Evolutionary conservation across 208 protist species (phyloP).

Genomic region (Leishmania braziliensis): DNA sequence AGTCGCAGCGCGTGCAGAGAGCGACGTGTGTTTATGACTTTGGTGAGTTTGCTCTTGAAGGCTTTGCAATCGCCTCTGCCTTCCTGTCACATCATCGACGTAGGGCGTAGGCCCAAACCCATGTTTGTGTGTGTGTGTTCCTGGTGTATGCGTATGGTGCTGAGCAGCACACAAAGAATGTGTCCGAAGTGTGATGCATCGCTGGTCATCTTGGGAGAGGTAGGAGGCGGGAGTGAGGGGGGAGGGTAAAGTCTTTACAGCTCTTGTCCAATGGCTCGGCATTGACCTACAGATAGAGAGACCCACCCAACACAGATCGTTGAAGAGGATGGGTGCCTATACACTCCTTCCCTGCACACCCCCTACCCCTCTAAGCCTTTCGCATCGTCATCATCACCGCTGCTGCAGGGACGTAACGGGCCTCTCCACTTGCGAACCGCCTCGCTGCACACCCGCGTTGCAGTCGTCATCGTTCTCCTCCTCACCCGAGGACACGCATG

Average conservation of each 20-base stretch:
- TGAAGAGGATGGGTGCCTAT: not conserved
- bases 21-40: not conserved
- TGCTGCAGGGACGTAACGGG: not conserved
- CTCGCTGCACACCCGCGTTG: not conserved
- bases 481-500: constrained; percentile 23
- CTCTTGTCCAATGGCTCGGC: not conserved
- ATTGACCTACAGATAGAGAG: not conserved
- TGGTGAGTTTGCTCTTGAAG: not conserved
- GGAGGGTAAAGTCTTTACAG: not conserved
- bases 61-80: not conserved
- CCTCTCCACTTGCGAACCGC: not conserved
- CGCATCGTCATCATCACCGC: not conserved
- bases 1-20: not conserved
- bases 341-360: not conserved
- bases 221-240: not conserved
- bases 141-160: not conserved
- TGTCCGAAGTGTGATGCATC: not conserved
- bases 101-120: not conserved
- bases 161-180: not conserved
- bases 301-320: not conserved
- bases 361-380: not conserved
- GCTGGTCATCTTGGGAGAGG: not conserved
- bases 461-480: constrained; percentile 15
- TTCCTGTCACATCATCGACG: not conserved
- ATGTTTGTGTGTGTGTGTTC: not conserved